These are phyloP conservation scores for Colletotrichum simmondsii DNA, from an alignment of 2,329 filamentous ascomycete species.

Conservation along the genomic window DNA sequence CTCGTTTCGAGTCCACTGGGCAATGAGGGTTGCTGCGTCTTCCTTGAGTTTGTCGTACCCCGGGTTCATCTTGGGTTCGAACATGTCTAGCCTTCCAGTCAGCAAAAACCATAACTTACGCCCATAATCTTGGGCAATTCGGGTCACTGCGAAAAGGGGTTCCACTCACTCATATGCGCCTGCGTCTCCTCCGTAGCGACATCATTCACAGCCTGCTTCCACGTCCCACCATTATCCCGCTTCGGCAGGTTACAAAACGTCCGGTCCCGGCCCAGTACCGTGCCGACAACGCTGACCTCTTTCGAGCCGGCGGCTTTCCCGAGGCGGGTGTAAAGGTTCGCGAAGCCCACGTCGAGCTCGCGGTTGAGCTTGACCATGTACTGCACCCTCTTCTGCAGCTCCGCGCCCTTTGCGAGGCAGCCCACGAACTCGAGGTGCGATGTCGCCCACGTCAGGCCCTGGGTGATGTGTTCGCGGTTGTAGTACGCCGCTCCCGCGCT, in stretches of 20 bases:
- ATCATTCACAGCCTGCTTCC: slow-evolving; percentile 82
- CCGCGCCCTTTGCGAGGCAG: slow-evolving; percentile 85
- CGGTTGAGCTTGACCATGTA: slow-evolving; percentile 72
- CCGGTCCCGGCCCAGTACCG: slow-evolving; percentile 74
- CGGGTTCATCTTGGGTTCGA: slow-evolving; percentile 77
- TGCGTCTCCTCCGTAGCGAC: slow-evolving; percentile 80
- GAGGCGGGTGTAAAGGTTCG: slow-evolving; percentile 88
- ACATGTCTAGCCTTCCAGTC: slow-evolving; percentile 67
- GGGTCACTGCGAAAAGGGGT: neutral
- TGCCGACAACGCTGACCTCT: slow-evolving; percentile 63
- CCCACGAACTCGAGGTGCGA: slow-evolving; percentile 95
- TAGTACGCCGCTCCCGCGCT: slow-evolving; percentile 88
- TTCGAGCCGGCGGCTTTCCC: slow-evolving; percentile 73
- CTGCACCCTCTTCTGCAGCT: slow-evolving; percentile 80
- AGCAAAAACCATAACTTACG: slow-evolving; percentile 2
- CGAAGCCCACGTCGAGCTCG: slow-evolving; percentile 79
- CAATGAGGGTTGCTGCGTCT: slow-evolving; percentile 72
- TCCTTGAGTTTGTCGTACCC: slow-evolving; percentile 76
- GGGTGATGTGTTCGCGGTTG: slow-evolving; percentile 81
- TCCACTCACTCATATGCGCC: slow-evolving; percentile 77
- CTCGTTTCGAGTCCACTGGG: slow-evolving; percentile 70
- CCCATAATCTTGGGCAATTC: neutral
- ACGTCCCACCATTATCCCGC: slow-evolving; percentile 62
- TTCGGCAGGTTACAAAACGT: slow-evolving; percentile 90
- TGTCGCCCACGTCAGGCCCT: slow-evolving; percentile 83